Evolutionary conservation across 106 monocot genomes (phyloP).

Genomic region (Platanthera zijinensis): DNA sequence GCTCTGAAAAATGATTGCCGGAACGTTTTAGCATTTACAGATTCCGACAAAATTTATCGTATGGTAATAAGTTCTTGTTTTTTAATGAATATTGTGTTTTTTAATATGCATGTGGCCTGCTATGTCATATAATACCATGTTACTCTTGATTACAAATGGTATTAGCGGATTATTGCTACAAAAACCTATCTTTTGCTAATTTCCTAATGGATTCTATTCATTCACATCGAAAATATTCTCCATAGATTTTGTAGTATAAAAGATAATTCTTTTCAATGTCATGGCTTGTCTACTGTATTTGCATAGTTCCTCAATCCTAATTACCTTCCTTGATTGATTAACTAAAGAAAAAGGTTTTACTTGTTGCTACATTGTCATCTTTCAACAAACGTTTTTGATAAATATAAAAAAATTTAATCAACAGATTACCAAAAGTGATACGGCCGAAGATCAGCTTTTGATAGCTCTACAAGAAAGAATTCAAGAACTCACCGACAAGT

Average conservation of each 20-base stretch:
- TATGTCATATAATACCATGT: not conserved
- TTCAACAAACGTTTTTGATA: not conserved
- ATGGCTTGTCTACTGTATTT: not conserved
- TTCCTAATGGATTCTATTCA: not conserved
- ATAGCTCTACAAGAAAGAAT: constrained; percentile 77
- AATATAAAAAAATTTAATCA: not conserved
- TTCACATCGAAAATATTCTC: not conserved
- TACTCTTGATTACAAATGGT: not conserved
- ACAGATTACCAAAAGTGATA: constrained; percentile 60
- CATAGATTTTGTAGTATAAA: not conserved
- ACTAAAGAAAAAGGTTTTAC: not conserved
- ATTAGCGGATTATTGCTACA: not conserved
- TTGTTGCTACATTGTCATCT: not conserved
- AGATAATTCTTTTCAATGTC: not conserved
- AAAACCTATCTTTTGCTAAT: not conserved
- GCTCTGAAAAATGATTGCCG: constrained; percentile 45
- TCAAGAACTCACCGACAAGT: constrained; percentile 61
- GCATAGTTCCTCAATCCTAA: not conserved
- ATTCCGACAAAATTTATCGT: constrained; percentile 54
- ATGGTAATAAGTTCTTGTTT: constrained; percentile 31
- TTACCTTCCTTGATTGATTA: not conserved
- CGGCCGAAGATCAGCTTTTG: constrained; percentile 60
- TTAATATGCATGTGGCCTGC: not conserved
- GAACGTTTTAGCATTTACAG: constrained; percentile 63
- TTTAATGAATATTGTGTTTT: not conserved